Base-by-base conservation (phyloP, 2,329 filamentous ascomycete genomes). In the Pestalotiopsis sp. region DNA sequence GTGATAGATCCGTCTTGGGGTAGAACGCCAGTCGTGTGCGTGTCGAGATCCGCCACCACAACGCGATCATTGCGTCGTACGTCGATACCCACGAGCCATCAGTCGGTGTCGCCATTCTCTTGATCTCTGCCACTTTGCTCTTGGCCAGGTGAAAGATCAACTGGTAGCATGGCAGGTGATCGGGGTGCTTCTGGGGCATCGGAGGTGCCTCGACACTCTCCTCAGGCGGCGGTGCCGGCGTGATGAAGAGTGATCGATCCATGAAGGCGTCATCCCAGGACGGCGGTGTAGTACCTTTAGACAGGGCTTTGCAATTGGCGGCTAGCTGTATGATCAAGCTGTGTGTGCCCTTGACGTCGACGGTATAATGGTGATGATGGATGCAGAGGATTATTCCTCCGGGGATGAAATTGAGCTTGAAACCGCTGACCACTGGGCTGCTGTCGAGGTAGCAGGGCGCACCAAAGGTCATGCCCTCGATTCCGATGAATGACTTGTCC, bases 71-170 rank as follows among this genome's bases (percentile, higher is more conserved):
- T 24, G 63, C 63, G n/a, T 65, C 63, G 13, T 65, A 65, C 7
- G 63, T 65, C 13, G 63, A 65, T 30, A 65, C 14, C 63, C 63
- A 65, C 1, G 63, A 57, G 5, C 30, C 52, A 26, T 65, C 44
- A 35, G 22, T 57, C 4, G 63, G 26, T 6, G 30, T 56, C 5
- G 63, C 63, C 20, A 52, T 26, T 3, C 22, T 4, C 44, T 65
- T 65, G 17, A 65, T 10, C 17, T 57, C 24, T 14, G 63, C 26
- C 17, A 44, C 48, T 65, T 65, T 65, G 63, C 63, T 65, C 52
- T 35, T 30, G 24, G 48, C n/a, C 13, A 65, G 63, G 48, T 57
- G 63, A 14, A 35, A 57, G 20, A 56, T 22, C 7, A 65, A 20
- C 14, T 30, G 44, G 24, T 20, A n/a, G 24, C 40, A 56, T 13